A percentile compares a stretch with the other conserved stretches of the same genome.
Conservation (phyloP, 129 eudicot species). For the Chrysanthemum makinoi region DNA sequence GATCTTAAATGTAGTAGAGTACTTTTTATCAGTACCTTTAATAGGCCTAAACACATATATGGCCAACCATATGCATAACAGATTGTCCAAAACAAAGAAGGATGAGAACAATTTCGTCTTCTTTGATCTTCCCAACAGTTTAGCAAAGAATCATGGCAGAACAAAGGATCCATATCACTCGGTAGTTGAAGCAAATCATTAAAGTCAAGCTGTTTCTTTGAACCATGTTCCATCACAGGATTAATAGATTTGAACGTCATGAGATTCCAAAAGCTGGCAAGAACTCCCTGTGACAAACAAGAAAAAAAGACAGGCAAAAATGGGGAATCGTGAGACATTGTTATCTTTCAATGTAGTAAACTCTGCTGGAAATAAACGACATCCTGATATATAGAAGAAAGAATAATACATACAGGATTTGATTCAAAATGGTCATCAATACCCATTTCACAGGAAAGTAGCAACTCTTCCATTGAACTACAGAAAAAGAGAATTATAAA, state of each 20-base stretch:
- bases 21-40: conserved; percentile 56
- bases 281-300: conserved; percentile 36
- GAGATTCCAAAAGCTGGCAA: conserved; percentile 40
- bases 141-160: conserved; percentile 53
- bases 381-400: not conserved
- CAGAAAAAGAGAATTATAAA: conserved; percentile 20
- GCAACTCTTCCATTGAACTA: conserved; percentile 54
- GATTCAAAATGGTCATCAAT: conserved; percentile 34
- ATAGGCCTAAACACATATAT: conserved; percentile 64
- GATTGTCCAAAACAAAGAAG: conserved; percentile 68
- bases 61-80: conserved; percentile 84
- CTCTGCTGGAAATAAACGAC: conserved; percentile 1
- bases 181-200: conserved; percentile 80
- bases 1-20: conserved; percentile 9
- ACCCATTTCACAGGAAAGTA: conserved; percentile 53
- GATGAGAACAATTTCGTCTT: conserved; percentile 35
- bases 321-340: not conserved
- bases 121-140: conserved; percentile 65
- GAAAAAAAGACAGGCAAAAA: conserved; percentile 17
- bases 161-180: conserved; percentile 69
- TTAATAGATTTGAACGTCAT: conserved; percentile 61
- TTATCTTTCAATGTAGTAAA: conserved; percentile 1
- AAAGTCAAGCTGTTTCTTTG: conserved; percentile 71
- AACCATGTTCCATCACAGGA: conserved; percentile 68
- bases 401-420: conserved; percentile 46